Conservation (phyloP, 371 early-diverging fungal genomes). For the Choanephora cucurbitarum region DNA sequence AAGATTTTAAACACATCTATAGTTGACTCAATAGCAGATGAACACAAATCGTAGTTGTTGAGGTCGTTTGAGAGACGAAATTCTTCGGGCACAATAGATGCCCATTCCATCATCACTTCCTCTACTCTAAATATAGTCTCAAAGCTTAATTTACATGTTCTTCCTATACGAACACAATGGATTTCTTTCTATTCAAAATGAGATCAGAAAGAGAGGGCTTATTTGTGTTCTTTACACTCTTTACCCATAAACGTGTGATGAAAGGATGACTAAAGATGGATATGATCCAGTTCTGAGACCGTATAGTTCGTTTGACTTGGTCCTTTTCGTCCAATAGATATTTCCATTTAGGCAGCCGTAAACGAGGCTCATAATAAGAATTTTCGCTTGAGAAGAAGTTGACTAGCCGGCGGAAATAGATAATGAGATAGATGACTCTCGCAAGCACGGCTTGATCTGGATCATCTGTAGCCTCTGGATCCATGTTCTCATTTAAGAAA, state of each 20-base stretch:
- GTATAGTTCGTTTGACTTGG: not conserved
- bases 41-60: constrained; percentile 2
- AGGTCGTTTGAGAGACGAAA: constrained; percentile 10
- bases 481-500: not conserved
- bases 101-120: constrained; percentile 12
- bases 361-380: not conserved
- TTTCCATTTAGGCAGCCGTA: constrained; percentile 4
- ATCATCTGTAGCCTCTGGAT: not conserved
- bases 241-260: constrained; percentile 5
- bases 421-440: not conserved
- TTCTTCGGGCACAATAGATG: constrained; percentile 5
- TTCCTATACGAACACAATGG: constrained; percentile 14
- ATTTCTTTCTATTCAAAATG: constrained; percentile 10
- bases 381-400: constrained; percentile 4
- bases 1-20: constrained; percentile 1
- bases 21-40: constrained; percentile 4
- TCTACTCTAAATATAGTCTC: constrained; percentile 17
- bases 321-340: constrained; percentile 8
- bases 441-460: not conserved
- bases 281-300: constrained; percentile 6
- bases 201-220: not conserved
- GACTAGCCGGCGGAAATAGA: not conserved
- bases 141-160: constrained; percentile 17
- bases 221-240: not conserved
- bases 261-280: constrained; percentile 8